Conservation (phyloP, 1,139 yeast species). For the Kurtzmaniella quercitrusa region DNA sequence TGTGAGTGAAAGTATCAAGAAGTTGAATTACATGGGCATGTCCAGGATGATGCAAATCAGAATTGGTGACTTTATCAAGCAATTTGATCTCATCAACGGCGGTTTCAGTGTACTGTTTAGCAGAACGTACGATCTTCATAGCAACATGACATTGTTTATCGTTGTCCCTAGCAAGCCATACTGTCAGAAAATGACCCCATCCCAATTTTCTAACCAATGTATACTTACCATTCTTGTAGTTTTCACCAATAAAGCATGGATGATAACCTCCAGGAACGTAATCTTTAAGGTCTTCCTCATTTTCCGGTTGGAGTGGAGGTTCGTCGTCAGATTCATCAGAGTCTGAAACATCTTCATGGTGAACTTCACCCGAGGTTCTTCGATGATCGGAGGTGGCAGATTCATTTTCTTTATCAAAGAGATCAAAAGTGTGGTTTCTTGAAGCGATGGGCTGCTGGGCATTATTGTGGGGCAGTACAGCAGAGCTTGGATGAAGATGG, state of each 20-base stretch:
- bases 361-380: slow-evolving; percentile 2
- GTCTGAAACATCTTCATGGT: slow-evolving; percentile 4
- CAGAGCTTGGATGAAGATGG: neutral
- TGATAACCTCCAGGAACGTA: slow-evolving; percentile 85
- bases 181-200: slow-evolving; percentile 52
- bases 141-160: slow-evolving; percentile 66
- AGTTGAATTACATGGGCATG: slow-evolving; percentile 61
- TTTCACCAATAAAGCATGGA: slow-evolving; percentile 76
- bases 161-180: slow-evolving; percentile 53
- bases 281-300: slow-evolving; percentile 67
- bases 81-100: slow-evolving; percentile 81
- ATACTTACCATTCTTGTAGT: slow-evolving; percentile 56
- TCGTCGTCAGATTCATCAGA: slow-evolving; percentile 19
- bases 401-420: neutral
- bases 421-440: neutral
- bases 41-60: slow-evolving; percentile 58
- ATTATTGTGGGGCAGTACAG: neutral
- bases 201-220: slow-evolving; percentile 67
- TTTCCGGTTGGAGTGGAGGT: slow-evolving; percentile 38
- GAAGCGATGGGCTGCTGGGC: slow-evolving; percentile 1
- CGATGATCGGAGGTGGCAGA: slow-evolving; percentile 6
- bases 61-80: slow-evolving; percentile 43
- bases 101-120: slow-evolving; percentile 73
- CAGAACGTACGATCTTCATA: slow-evolving; percentile 76
- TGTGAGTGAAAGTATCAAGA: slow-evolving; percentile 62